A percentile compares a stretch with the other conserved stretches of the same genome.
Conservation (phyloP, 305 asterid species). For the Withania somnifera region DNA sequence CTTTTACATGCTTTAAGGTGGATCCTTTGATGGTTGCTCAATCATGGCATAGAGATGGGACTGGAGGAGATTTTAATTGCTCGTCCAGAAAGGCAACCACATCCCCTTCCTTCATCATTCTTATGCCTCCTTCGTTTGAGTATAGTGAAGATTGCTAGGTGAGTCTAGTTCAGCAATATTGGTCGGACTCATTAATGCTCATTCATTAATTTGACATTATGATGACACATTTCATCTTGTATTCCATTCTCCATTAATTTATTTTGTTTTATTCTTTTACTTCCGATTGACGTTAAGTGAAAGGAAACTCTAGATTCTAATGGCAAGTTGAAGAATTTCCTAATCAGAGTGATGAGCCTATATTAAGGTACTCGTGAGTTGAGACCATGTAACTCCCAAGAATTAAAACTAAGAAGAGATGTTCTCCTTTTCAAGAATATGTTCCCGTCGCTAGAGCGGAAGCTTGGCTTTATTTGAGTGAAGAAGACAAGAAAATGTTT, state of each 20-base stretch:
- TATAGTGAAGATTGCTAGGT: conserved; percentile 83
- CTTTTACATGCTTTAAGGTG: conserved; percentile 35
- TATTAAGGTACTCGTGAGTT: background rate
- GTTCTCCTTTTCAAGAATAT: background rate
- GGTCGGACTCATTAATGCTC: background rate
- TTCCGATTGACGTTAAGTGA: background rate
- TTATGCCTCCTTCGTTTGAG: conserved; percentile 90
- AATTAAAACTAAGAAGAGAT: background rate
- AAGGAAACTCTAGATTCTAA: background rate
- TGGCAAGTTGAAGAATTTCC: background rate
- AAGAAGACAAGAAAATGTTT: background rate
- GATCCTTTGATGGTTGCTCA: conserved; percentile 89
- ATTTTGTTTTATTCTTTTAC: background rate
- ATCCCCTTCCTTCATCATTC: conserved; percentile 50
- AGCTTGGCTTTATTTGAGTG: background rate
- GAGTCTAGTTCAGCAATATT: conserved; percentile 9
- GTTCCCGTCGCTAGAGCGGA: background rate
- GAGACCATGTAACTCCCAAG: background rate
- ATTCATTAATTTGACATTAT: background rate
- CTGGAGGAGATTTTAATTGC: conserved; percentile 64
- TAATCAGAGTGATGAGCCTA: background rate
- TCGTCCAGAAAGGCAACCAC: conserved; percentile 35
- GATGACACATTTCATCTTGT: background rate
- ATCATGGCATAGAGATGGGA: conserved; percentile 83
- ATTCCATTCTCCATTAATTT: background rate